Evolutionary conservation across 1,284 basidiomycete species (phyloP).

Genomic region (Leccinum olivaceoglutinosum): DNA sequence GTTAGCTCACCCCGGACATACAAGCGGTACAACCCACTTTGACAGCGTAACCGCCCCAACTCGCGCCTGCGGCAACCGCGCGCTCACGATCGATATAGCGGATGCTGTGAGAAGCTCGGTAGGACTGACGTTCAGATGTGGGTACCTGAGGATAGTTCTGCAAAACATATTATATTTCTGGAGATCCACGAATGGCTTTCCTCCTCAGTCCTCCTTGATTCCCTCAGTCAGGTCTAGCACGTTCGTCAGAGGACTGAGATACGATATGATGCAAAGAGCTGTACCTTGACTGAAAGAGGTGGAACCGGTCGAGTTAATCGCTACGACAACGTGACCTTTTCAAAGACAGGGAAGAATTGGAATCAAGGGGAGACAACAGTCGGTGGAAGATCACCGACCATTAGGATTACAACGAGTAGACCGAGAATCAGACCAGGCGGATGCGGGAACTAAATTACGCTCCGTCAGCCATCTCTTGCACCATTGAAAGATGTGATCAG

Average conservation of each 20-base stretch:
- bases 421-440: constrained; percentile 82
- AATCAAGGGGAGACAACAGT: background rate
- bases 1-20: constrained; percentile 2
- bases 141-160: constrained; percentile 66
- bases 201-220: constrained; percentile 78
- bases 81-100: constrained; percentile 73
- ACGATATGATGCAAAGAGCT: background rate
- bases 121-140: background rate
- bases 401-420: constrained; percentile 87
- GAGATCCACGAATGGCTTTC: constrained; percentile 81
- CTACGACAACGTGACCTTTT: constrained; percentile 80
- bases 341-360: constrained; percentile 47
- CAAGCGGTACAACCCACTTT: constrained; percentile 50
- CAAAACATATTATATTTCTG: constrained; percentile 54
- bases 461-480: background rate
- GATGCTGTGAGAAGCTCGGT: constrained; percentile 9
- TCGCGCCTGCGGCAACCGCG: constrained; percentile 77
- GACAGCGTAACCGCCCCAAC: constrained; percentile 81
- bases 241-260: constrained; percentile 2
- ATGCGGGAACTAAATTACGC: constrained; percentile 54
- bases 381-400: constrained; percentile 34
- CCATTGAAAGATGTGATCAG: background rate
- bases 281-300: constrained; percentile 83
- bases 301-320: constrained; percentile 86
- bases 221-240: constrained; percentile 72